Conservation (phyloP, 768 basidiomycete genomes). For the Stropharia rugosoannulata region DNA sequence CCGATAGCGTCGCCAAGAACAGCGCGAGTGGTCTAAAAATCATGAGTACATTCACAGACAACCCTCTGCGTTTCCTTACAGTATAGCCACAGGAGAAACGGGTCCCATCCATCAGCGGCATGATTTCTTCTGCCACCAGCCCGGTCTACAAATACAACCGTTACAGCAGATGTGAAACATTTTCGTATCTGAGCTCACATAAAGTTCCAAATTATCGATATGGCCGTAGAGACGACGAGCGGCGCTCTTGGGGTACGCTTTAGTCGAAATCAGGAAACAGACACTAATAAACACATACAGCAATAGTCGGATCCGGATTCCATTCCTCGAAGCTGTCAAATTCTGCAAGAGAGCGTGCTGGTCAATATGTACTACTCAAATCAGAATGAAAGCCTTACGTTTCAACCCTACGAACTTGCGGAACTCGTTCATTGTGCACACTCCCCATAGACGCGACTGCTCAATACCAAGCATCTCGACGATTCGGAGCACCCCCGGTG, state of each 20-base stretch:
- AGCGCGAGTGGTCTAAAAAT: constrained; percentile 40
- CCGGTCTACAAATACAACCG: constrained; percentile 20
- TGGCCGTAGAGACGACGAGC: constrained; percentile 32
- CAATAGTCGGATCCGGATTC: constrained; percentile 33
- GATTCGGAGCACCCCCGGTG: constrained; percentile 43
- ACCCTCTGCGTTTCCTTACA: constrained; percentile 9
- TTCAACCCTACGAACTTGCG: constrained; percentile 48
- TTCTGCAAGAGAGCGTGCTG: constrained; percentile 18
- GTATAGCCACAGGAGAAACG: constrained; percentile 30
- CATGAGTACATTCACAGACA: too few species aligned
- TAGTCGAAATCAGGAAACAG: background rate
- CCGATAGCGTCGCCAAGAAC: constrained; percentile 55
- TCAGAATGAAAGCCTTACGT: constrained; percentile 21
- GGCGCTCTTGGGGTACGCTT: constrained; percentile 7
- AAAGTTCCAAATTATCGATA: constrained; percentile 34
- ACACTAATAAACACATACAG: background rate
- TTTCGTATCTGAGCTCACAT: constrained; percentile 17
- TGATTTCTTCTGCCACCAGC: constrained; percentile 31
- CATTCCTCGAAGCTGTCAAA: constrained; percentile 55
- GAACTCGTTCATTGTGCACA: constrained; percentile 59
- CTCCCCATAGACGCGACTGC: constrained; percentile 55
- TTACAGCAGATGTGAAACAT: background rate
- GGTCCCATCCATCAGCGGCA: constrained; percentile 27
- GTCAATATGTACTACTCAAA: background rate
- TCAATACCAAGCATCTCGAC: constrained; percentile 58